A percentile compares a stretch with the other conserved stretches of the same genome.
phyloP scores from a whole-genome alignment of 106 monocot species.

The Triglochin maritima region DNA sequence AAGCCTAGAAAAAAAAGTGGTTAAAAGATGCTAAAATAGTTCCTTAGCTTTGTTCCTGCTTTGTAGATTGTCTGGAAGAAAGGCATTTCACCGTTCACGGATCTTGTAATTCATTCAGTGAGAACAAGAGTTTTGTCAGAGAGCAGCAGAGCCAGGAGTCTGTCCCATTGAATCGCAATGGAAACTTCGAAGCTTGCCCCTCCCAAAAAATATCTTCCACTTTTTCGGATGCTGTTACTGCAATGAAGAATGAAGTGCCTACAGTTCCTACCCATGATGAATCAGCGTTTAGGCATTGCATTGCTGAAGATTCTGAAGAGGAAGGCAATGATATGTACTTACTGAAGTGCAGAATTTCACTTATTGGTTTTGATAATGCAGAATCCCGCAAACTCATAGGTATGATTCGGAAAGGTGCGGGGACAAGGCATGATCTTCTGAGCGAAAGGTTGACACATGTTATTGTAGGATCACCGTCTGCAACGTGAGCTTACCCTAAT shows the following conservation, averaged over 20 bases:
- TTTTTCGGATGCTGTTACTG: constrained; percentile 29
- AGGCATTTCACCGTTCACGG: constrained; percentile 39
- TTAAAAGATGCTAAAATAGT: background rate
- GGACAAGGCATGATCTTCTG: constrained; percentile 55
- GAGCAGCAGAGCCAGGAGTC: constrained; percentile 40
- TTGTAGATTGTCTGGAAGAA: constrained; percentile 77
- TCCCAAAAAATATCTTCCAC: constrained; percentile 45
- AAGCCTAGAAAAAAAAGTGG: background rate
- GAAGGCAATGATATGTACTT: constrained; percentile 82
- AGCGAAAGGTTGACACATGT: constrained; percentile 89
- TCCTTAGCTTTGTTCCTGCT: constrained; percentile 8
- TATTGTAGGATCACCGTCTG: constrained; percentile 74
- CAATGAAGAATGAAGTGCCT: constrained; percentile 16
- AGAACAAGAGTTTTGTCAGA: constrained; percentile 30
- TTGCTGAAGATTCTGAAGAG: constrained; percentile 82
- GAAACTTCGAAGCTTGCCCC: constrained; percentile 32
- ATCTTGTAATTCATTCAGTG: constrained; percentile 33
- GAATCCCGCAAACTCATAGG: constrained; percentile 40
- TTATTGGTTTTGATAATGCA: constrained; percentile 68
- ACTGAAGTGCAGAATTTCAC: constrained; percentile 59
- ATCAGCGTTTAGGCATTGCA: constrained; percentile 18
- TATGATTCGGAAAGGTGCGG: constrained; percentile 87
- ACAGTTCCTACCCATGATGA: constrained; percentile 23
- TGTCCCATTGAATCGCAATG: constrained; percentile 13
- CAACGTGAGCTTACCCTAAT: constrained; percentile 46